Percentiles rank a stretch among this genome's conserved stretches.
Evolutionary conservation across 768 basidiomycete genomes (phyloP).

Genomic region (Leccinellum rugosiceps): DNA sequence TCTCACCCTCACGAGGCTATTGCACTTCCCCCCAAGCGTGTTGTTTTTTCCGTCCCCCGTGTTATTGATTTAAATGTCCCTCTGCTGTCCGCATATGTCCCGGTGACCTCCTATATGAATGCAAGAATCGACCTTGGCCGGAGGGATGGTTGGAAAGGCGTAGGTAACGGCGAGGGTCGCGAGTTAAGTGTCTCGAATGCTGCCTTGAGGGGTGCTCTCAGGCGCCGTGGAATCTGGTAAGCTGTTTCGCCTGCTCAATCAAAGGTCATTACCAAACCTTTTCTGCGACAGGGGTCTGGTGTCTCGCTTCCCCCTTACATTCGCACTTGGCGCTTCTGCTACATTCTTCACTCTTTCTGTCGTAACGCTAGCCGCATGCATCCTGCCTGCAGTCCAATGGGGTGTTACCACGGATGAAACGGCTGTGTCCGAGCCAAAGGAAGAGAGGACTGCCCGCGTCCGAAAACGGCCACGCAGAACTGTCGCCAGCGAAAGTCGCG

Average conservation of each 20-base stretch:
- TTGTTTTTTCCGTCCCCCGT: constrained; percentile 35
- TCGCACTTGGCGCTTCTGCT: constrained; percentile 44
- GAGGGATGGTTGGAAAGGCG: constrained; percentile 63
- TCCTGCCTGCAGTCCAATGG: constrained; percentile 46
- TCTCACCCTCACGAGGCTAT: constrained; percentile 48
- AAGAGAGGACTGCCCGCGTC: constrained; percentile 20
- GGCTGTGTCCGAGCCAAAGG: constrained; percentile 11
- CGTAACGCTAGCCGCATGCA: constrained; percentile 45
- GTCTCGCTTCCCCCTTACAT: constrained; percentile 63
- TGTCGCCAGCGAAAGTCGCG: constrained; percentile 18
- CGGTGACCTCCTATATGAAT: constrained; percentile 44
- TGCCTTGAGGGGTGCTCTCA: constrained; percentile 56
- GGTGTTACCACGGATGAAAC: constrained; percentile 17
- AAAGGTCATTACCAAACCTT: constrained; percentile 1
- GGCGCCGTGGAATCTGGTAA: constrained; percentile 69
- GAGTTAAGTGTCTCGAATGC: constrained; percentile 70
- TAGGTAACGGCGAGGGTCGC: constrained; percentile 68
- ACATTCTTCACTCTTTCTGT: constrained; percentile 48
- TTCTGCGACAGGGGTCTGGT: constrained; percentile 53
- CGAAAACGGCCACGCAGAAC: constrained; percentile 30
- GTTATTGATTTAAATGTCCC: constrained; percentile 50
- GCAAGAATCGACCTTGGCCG: constrained; percentile 76
- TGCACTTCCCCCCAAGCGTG: constrained; percentile 39
- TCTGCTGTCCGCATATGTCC: constrained; percentile 53
- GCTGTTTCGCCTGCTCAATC: constrained; percentile 13